Percentiles rank a stretch among this genome's conserved stretches.
phyloP scores from a whole-genome alignment of 805 yeast species.

The Yueomyces sp. region DNA sequence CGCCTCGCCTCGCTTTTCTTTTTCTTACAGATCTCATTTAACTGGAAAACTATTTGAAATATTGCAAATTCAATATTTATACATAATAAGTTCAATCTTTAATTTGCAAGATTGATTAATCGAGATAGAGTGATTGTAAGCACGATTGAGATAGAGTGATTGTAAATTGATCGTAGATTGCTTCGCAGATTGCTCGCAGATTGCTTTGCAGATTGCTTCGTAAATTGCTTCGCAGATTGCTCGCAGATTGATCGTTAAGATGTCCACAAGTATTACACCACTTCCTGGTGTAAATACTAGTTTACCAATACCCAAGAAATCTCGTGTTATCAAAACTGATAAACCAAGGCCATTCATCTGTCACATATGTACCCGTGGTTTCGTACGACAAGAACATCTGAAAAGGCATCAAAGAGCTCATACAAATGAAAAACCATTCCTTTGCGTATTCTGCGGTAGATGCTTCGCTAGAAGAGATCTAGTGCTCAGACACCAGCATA shows the following conservation, averaged over 20 bases:
- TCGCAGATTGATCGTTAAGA: neutral
- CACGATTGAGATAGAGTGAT: too few relatives aligned
- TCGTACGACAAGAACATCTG: conserved; percentile 88
- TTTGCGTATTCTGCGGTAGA: conserved; percentile 92
- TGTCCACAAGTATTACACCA: neutral
- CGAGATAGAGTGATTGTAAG: too few relatives aligned
- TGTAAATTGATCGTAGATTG: too few relatives aligned
- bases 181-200: too few relatives aligned
- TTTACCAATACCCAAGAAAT: conserved; percentile 73
- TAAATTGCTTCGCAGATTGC: too few relatives aligned
- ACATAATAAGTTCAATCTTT: too few relatives aligned
- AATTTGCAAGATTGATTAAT: too few relatives aligned
- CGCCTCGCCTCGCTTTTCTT: too few relatives aligned
- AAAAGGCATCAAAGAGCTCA: conserved; percentile 90
- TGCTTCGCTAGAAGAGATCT: conserved; percentile 86
- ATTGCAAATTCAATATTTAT: too few relatives aligned
- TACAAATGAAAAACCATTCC: conserved; percentile 91
- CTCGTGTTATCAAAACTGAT: conserved; percentile 73
- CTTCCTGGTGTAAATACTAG: neutral
- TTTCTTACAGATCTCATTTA: too few relatives aligned
- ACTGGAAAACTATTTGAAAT: too few relatives aligned
- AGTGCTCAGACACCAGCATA: conserved; percentile 88
- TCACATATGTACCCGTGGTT: conserved; percentile 81
- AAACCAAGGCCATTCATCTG: conserved; percentile 93
- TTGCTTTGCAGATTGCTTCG: too few relatives aligned